phyloP scores from a whole-genome alignment of 768 basidiomycete genomes.

The Xerocomellus intermedius region DNA sequence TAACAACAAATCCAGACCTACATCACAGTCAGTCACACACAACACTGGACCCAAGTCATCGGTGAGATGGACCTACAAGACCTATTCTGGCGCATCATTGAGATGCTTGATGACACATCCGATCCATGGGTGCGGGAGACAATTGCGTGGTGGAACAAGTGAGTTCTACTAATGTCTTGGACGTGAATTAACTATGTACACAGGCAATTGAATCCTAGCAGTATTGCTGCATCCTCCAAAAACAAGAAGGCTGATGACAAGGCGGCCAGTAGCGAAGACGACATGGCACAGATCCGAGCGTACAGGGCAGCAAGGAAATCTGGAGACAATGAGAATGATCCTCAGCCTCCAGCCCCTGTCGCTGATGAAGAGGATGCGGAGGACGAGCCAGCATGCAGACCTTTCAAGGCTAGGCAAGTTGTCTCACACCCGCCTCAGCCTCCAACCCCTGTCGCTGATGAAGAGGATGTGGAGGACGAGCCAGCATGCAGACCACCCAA shows the following conservation, averaged over 20 bases:
- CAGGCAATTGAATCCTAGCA: background rate
- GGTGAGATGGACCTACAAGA: constrained; percentile 1
- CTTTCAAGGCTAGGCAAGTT: too few relatives aligned
- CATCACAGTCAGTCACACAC: background rate
- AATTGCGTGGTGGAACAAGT: constrained; percentile 3
- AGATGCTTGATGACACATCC: background rate
- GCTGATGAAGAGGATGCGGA: too few relatives aligned
- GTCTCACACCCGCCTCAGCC: too few relatives aligned
- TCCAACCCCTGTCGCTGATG: too few relatives aligned
- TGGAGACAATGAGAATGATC: too few relatives aligned
- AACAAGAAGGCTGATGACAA: background rate
- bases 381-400: too few relatives aligned
- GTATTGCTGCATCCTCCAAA: background rate
- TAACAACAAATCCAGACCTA: background rate
- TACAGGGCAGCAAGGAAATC: too few relatives aligned
- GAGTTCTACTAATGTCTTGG: background rate
- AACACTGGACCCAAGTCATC: background rate
- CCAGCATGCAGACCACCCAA: too few relatives aligned
- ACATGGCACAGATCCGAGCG: background rate
- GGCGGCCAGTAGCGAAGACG: background rate
- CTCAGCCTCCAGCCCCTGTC: too few relatives aligned
- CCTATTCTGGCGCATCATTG: background rate
- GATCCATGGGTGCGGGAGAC: constrained; percentile 1
- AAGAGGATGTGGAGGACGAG: too few relatives aligned
- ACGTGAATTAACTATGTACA: background rate